Percentiles rank a stretch among this genome's conserved stretches.
These are phyloP conservation scores for Russula sp. DNA, from an alignment of 768 basidiomycete species.

Conservation along the genomic window DNA sequence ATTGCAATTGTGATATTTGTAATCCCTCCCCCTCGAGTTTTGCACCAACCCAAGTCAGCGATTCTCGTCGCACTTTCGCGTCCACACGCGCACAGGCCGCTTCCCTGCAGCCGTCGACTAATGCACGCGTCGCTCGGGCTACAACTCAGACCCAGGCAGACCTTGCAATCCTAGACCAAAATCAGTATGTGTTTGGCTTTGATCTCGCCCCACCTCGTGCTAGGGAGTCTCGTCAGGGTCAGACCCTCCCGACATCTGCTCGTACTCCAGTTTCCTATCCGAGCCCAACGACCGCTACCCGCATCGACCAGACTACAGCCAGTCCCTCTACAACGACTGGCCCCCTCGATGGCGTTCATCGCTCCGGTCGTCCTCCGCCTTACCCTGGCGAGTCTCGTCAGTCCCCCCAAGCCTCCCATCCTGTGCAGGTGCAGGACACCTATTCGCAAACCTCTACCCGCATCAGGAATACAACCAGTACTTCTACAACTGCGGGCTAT, in stretches of 20 bases:
- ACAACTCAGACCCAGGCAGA: background rate
- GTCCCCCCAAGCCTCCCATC: no score
- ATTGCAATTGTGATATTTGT: no score
- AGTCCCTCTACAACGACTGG: background rate
- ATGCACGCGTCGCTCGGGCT: background rate
- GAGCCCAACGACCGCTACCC: background rate
- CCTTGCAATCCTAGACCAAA: background rate
- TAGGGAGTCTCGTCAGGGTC: background rate
- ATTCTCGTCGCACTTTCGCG: background rate
- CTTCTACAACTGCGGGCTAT: background rate
- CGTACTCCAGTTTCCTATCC: background rate
- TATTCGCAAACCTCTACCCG: background rate
- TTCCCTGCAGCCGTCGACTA: background rate
- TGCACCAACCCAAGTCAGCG: background rate
- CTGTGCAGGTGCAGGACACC: no score
- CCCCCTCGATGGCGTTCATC: background rate
- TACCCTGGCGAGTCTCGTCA: background rate
- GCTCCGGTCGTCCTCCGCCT: background rate
- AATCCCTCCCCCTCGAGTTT: background rate
- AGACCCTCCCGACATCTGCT: background rate
- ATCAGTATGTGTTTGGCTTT: background rate
- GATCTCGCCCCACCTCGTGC: background rate
- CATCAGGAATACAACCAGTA: no score
- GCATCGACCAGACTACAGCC: no score
- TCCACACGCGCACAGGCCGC: background rate